Conservation (phyloP, 2,329 filamentous ascomycete species). For the Trichoderma endophyticum region DNA sequence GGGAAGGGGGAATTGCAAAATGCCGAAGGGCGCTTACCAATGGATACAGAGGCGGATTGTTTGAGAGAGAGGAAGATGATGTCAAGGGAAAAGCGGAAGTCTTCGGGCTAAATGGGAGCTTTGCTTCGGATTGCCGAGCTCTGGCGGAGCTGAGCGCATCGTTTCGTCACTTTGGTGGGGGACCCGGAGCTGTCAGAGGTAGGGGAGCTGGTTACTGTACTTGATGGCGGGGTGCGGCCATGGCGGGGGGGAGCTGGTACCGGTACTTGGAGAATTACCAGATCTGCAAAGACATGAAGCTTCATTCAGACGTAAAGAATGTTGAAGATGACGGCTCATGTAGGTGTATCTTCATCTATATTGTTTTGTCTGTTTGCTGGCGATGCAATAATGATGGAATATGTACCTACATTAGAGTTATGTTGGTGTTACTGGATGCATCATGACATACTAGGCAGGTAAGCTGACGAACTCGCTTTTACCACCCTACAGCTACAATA, state of each 20-base stretch:
- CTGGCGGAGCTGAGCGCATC: slow-evolving; percentile 25
- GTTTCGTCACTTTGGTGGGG: slow-evolving; percentile 28
- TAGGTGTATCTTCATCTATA: not conserved
- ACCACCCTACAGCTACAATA: not conserved
- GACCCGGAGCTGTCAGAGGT: not conserved
- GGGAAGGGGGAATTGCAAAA: not conserved
- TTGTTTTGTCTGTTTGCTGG: not conserved
- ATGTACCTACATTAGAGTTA: not conserved
- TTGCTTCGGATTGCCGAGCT: slow-evolving; percentile 29
- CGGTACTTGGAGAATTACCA: not conserved
- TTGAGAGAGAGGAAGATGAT: slow-evolving; percentile 26
- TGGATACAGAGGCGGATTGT: slow-evolving; percentile 20
- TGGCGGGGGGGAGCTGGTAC: not conserved
- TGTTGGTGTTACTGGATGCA: not conserved
- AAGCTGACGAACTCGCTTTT: not conserved
- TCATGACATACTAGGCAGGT: not conserved
- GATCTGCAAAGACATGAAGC: not conserved
- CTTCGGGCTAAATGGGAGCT: slow-evolving; percentile 8
- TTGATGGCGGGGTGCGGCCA: not conserved
- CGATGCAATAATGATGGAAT: not conserved
- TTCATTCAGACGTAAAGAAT: too few relatives aligned
- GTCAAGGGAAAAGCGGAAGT: slow-evolving; percentile 24
- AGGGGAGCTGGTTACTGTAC: not conserved
- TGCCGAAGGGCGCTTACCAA: slow-evolving; percentile 5
- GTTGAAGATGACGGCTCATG: too few relatives aligned